Conservation (phyloP, 495 filamentous ascomycete genomes). For the Penicillium desertorum region DNA sequence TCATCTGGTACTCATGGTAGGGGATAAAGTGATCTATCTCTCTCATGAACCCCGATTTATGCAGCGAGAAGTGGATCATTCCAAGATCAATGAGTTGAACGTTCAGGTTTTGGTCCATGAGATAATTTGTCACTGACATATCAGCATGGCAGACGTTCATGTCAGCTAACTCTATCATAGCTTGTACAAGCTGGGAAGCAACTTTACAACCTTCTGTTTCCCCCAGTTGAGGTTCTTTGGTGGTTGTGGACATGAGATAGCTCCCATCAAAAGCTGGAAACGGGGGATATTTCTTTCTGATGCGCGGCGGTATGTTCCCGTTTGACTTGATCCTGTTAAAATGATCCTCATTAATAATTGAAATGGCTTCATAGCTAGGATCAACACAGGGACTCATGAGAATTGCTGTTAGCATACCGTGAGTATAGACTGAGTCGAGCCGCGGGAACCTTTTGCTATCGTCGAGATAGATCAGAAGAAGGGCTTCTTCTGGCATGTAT, state of each 20-base stretch:
- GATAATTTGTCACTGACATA: slow-evolving; percentile 26
- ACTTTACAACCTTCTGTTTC: slow-evolving; percentile 29
- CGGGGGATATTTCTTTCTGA: not conserved
- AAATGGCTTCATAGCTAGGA: slow-evolving; percentile 9
- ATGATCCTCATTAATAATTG: not conserved
- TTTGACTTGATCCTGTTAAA: not conserved
- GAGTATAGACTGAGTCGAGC: slow-evolving; percentile 30
- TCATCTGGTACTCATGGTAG: slow-evolving; percentile 27
- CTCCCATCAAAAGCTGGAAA: slow-evolving; percentile 21
- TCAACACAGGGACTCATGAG: slow-evolving; percentile 29
- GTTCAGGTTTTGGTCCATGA: slow-evolving; percentile 27
- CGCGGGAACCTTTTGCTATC: slow-evolving; percentile 27
- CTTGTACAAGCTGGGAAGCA: slow-evolving; percentile 28
- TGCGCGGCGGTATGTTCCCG: not conserved
- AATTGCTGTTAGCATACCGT: slow-evolving; percentile 22
- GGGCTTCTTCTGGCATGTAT: slow-evolving; percentile 30
- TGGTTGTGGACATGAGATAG: slow-evolving; percentile 12
- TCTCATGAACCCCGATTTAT: slow-evolving; percentile 9
- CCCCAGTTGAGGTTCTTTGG: slow-evolving; percentile 18
- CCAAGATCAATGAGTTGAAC: slow-evolving; percentile 29
- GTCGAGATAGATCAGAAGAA: slow-evolving; percentile 22
- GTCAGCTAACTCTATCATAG: slow-evolving; percentile 23
- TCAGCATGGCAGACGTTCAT: slow-evolving; percentile 29
- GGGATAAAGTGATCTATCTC: slow-evolving; percentile 1
- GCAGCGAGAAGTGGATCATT: slow-evolving; percentile 15